Base-by-base conservation (phyloP, 495 filamentous ascomycete genomes). In the Usnea hakonensis region DNA sequence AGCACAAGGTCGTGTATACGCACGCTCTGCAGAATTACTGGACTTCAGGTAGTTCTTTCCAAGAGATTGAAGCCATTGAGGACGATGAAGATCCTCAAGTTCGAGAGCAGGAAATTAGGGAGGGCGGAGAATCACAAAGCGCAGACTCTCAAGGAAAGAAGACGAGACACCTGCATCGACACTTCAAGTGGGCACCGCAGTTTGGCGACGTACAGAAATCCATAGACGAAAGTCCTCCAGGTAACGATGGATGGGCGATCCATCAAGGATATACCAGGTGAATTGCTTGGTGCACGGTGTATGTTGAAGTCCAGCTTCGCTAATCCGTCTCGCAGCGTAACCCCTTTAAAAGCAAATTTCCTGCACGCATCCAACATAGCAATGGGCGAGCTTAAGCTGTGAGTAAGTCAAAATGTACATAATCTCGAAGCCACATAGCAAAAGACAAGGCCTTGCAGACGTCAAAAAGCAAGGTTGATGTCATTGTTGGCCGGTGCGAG, bases 171-270 rank as follows among this genome's bases (percentile, higher is more conserved):
- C 77, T 75, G 61, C 88, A 92, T 72, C 91, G 88, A 72, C 89
- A 95, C 72, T 98, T 97, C 77, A 90, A 90, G 74, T 98, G 94
- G 94, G 83, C 88, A 60, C 94, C 94, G 1, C 84, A 84, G 60
- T 94, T 96, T 72, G 76, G 81, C 23, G 91, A 96, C 76, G 89
- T 98, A 2, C 87, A 89, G 71, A 81, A 85, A 64, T 91, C 87
- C 57, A 90, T 96, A 32, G 87, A 94, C 65, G 83, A 89, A 61
- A 83, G 85, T 59, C 76, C 75, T 55, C 88, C 90, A 19, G 94
- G 94, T 28, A 95, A 92, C 73, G 94, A 98, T 78, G 94, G 94
- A 40, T 97, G 93, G 94, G 86, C 85, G 17, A 88, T 98, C 16
- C 88, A 88, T 72, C 85, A 92, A 72, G 88, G 90, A 46, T 87